Evolutionary conservation across 139 green algal genomes (phyloP).

Genomic region (Trebouxia sp.): DNA sequence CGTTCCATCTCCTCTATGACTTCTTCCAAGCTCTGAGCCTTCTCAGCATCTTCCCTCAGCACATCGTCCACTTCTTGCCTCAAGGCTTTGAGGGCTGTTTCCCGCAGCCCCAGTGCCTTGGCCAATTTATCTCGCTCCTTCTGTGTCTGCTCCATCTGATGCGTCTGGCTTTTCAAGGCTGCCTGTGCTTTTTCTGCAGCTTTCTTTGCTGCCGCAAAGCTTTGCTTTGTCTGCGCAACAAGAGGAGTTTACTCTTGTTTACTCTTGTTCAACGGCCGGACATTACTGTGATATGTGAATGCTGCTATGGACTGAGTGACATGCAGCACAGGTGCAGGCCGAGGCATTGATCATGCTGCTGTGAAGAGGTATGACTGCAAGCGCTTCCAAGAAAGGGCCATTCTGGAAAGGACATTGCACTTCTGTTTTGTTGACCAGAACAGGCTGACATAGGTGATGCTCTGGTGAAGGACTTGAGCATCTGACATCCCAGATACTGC

Average conservation of each 20-base stretch:
- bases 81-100: neutral
- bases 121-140: neutral
- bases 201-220: neutral
- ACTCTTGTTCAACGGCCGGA: no score
- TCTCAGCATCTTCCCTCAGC: conserved; percentile 28
- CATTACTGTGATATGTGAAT: no score
- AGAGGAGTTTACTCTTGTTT: no score
- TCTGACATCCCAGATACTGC: neutral
- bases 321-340: no score
- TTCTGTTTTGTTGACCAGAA: no score
- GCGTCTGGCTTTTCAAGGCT: neutral
- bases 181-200: neutral
- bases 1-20: conserved; percentile 28
- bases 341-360: neutral
- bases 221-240: neutral
- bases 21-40: conserved; percentile 19
- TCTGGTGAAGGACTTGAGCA: no score
- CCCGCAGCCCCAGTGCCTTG: neutral
- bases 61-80: conserved; percentile 26
- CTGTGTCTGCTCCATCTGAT: neutral
- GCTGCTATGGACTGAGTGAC: no score
- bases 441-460: no score
- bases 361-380: neutral
- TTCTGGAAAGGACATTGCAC: neutral
- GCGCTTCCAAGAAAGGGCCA: neutral